Conservation (phyloP, 2,329 filamentous ascomycete species). For the Pseudocercospora pini-densiflorae region DNA sequence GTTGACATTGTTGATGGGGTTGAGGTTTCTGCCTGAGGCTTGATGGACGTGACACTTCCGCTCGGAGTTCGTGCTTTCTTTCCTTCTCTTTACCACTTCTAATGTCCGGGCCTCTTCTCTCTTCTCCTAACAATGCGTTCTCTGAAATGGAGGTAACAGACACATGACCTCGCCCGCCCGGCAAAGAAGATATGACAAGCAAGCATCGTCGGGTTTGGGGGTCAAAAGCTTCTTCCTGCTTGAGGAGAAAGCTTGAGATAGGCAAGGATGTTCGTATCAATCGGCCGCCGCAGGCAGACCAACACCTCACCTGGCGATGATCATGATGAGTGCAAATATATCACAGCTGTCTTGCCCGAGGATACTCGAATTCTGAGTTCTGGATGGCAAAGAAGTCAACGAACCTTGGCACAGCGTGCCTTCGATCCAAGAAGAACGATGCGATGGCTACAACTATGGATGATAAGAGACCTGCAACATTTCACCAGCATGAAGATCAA, state of each 20-base stretch:
- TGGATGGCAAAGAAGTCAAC: neutral
- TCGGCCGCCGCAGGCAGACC: neutral
- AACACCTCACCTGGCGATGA: neutral
- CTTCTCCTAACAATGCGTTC: no score
- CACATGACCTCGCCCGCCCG: neutral
- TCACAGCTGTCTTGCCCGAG: neutral
- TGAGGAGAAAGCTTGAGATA: conserved; percentile 7
- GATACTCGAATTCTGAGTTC: neutral
- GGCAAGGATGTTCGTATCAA: neutral
- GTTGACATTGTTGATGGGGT: conserved; percentile 1
- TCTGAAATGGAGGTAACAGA: no score
- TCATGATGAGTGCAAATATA: neutral
- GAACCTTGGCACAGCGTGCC: conserved; percentile 3
- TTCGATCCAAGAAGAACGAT: neutral
- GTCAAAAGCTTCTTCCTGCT: neutral
- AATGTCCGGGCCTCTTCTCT: no score
- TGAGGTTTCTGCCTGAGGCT: neutral
- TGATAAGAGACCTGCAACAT: neutral
- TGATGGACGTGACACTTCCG: no score
- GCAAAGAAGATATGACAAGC: neutral
- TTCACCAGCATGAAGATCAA: neutral
- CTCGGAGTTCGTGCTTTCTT: no score
- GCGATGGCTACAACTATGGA: neutral
- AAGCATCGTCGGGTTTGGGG: neutral
- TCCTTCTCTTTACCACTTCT: no score